Conservation (phyloP, 345 rosid genomes). For the Ceriops tagal region DNA sequence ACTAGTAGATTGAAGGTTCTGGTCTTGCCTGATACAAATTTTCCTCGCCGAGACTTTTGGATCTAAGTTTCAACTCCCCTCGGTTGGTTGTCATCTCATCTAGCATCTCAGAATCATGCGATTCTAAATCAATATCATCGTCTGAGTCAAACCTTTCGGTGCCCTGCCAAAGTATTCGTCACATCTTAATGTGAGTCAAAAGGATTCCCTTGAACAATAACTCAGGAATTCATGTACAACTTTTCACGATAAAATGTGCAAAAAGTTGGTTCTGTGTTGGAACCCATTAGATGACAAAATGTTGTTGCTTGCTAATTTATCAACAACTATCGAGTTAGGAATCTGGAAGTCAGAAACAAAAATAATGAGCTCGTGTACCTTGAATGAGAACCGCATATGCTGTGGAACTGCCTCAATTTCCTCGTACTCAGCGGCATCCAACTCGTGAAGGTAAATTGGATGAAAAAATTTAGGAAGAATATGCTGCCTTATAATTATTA, state of each 20-base stretch:
- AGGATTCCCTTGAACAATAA: too few relatives aligned
- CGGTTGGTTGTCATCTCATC: slow-evolving; percentile 32
- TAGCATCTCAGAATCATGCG: slow-evolving; percentile 20
- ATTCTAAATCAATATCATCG: slow-evolving; percentile 4
- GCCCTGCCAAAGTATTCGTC: slow-evolving; percentile 1
- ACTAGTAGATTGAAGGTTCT: neutral
- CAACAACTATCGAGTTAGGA: too few relatives aligned
- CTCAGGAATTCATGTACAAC: too few relatives aligned
- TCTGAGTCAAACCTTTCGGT: slow-evolving; percentile 7
- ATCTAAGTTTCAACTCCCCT: slow-evolving; percentile 35
- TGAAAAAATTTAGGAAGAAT: slow-evolving; percentile 38
- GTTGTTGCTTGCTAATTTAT: too few relatives aligned
- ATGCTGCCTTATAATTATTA: slow-evolving; percentile 30
- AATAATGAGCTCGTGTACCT: neutral
- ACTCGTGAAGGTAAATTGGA: slow-evolving; percentile 36
- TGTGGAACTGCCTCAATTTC: slow-evolving; percentile 35
- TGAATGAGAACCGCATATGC: slow-evolving; percentile 1
- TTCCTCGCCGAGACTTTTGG: slow-evolving; percentile 13
- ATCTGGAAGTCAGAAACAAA: too few relatives aligned
- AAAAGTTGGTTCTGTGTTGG: too few relatives aligned
- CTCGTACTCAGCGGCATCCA: slow-evolving; percentile 68
- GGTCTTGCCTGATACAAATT: slow-evolving; percentile 17
- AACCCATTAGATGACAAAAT: too few relatives aligned
- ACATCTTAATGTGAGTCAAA: too few relatives aligned
- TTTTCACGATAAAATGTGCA: too few relatives aligned